These are phyloP conservation scores for Zymoseptoria passerinii DNA, from an alignment of 2,329 filamentous ascomycete species.

Conservation along the genomic window DNA sequence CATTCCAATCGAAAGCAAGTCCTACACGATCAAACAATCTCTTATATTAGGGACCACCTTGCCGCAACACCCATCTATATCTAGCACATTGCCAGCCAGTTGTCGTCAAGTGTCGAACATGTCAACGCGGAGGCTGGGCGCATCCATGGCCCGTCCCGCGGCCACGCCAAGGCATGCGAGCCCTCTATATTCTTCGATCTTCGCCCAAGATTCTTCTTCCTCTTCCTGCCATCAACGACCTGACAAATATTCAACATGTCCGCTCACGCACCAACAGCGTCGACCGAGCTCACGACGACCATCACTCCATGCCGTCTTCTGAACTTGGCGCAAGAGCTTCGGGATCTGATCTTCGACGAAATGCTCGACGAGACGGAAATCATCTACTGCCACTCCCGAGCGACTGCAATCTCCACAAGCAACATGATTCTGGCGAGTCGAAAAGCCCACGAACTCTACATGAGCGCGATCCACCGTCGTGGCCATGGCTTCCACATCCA, in stretches of 20 bases:
- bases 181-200: no score
- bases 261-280: background rate
- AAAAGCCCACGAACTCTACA: background rate
- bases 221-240: no score
- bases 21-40: no score
- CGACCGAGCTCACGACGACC: background rate
- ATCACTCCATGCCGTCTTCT: background rate
- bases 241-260: background rate
- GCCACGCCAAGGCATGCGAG: no score
- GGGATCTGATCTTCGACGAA: background rate
- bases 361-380: background rate
- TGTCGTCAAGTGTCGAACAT: no score
- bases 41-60: no score
- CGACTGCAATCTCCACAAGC: background rate
- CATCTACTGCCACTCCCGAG: background rate
- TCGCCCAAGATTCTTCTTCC: no score
- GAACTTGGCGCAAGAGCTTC: background rate
- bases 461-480: background rate
- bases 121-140: no score
- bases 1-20: no score
- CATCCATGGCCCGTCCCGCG: no score
- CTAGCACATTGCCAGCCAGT: no score
- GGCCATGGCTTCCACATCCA: background rate
- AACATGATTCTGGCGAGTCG: background rate
- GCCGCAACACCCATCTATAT: no score